Base-by-base conservation (phyloP, 345 rosid species). In the Heritiera fomes region DNA sequence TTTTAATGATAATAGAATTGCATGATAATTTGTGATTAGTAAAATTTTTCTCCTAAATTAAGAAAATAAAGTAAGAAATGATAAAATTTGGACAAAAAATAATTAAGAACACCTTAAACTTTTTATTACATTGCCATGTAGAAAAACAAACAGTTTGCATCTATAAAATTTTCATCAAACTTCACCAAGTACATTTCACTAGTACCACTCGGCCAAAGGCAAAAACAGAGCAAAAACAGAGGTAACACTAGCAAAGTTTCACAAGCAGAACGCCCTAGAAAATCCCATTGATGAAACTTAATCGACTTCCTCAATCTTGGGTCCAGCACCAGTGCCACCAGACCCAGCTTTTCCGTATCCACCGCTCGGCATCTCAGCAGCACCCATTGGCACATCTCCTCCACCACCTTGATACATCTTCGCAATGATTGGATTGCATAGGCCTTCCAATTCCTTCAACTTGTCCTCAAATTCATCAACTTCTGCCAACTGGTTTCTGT, bases 241-340 rank as follows among this genome's bases (percentile, higher is more conserved):
- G 67, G 17, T 5, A 28, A 60, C 5, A 30, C 38, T 0, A 12
- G 66, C 66, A 23, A 13, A 63, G 14, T 63, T 14, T 63, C 10
- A 32, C 5, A 63, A 3, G 43, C 68, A 63, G 68, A 63, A 63
- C 45, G 13, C 34, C 9, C 45, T 30, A 12, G 18, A 13, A 5
- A 62, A 62, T 0, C 9, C 41, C 41, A 62, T 30, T 62, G 18
- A 32, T 12, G 8, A 30, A 34, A 34, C 76, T 84, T 75, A 82
- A 63, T 80, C 85, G 14, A 85, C 87, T 67, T 82, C 85, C 67
- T 82, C 87, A 70, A 85, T 82, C 72, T 82, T 85, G 2, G 87
- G 87, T 1, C 87, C 83, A 34, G 82, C 71, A 17, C 72, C 83
- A 18, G 52, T 60, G 4, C 34, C 34, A 60, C 64, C 34, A 23